Evolutionary conservation across 768 basidiomycete species (phyloP).

Genomic region (Phlebiopsis gigantea): DNA sequence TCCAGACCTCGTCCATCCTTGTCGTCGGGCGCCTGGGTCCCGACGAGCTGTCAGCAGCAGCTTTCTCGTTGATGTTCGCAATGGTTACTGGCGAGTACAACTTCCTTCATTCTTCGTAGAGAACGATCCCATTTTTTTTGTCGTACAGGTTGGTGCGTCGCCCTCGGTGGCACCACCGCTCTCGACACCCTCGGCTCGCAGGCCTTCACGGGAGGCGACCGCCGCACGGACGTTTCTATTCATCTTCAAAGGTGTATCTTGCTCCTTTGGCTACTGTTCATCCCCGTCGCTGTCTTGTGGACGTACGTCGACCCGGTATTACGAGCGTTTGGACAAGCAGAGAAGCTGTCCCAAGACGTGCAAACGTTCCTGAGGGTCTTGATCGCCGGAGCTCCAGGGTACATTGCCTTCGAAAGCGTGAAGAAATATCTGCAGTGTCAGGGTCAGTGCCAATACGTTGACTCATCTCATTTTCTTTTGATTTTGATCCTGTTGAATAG

Average conservation of each 20-base stretch:
- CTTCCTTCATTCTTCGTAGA: constrained; percentile 17
- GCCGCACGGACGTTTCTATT: constrained; percentile 59
- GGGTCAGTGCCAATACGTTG: constrained; percentile 34
- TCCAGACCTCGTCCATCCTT: constrained; percentile 60
- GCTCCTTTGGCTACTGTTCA: constrained; percentile 55
- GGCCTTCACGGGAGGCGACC: constrained; percentile 61
- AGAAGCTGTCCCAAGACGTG: constrained; percentile 50
- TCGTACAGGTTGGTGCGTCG: constrained; percentile 65
- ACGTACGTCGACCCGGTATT: constrained; percentile 58
- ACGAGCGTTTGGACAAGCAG: constrained; percentile 57
- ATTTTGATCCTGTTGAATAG: constrained; percentile 27
- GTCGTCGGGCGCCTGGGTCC: constrained; percentile 66
- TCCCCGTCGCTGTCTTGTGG: constrained; percentile 64
- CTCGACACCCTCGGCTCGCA: constrained; percentile 77
- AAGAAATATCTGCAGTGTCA: constrained; percentile 82
- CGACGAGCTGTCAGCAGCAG: constrained; percentile 63
- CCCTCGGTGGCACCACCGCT: constrained; percentile 73
- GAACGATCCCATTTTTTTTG: constrained; percentile 44
- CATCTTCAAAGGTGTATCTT: constrained; percentile 68
- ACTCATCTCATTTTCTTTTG: too few species aligned
- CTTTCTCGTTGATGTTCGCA: constrained; percentile 73
- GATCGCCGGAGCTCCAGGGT: constrained; percentile 62
- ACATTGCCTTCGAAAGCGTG: constrained; percentile 69
- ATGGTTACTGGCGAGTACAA: constrained; percentile 71
- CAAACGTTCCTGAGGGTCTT: constrained; percentile 63